A percentile compares a stretch with the other conserved stretches of the same genome.
Evolutionary conservation across 805 yeast genomes (phyloP).

Genomic region (Ogataea thermomethanolica): DNA sequence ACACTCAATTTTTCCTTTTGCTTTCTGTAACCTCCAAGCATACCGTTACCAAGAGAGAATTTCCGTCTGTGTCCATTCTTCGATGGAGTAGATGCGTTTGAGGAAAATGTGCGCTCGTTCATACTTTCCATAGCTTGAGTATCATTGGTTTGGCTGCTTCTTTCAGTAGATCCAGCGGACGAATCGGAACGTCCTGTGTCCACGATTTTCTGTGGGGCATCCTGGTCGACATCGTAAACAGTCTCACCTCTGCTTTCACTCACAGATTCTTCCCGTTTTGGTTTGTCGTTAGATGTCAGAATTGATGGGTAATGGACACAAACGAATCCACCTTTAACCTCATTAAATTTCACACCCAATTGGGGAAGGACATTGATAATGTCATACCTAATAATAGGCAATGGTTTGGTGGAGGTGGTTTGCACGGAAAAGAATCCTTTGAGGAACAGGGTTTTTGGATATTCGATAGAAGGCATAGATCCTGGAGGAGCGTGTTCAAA

Average conservation of each 20-base stretch:
- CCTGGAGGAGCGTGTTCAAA: constrained; percentile 61
- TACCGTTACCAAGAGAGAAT: constrained; percentile 58
- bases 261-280: constrained; percentile 3
- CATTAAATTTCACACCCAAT: constrained; percentile 77
- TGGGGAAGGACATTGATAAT: constrained; percentile 72
- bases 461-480: constrained; percentile 91
- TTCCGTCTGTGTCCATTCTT: constrained; percentile 52
- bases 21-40: constrained; percentile 50
- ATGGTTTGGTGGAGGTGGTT: constrained; percentile 88
- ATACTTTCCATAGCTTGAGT: constrained; percentile 16
- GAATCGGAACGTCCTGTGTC: constrained; percentile 22
- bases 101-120: constrained; percentile 18
- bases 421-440: constrained; percentile 94
- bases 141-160: constrained; percentile 10
- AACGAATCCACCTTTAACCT: constrained; percentile 90
- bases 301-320: constrained; percentile 67
- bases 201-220: constrained; percentile 16
- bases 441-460: constrained; percentile 83
- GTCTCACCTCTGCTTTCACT: constrained; percentile 23
- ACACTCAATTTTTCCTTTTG: constrained; percentile 40
- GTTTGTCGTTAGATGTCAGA: constrained; percentile 13
- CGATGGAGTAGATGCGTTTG: constrained; percentile 34
- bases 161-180: constrained; percentile 20
- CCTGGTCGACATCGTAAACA: constrained; percentile 17
- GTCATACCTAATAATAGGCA: constrained; percentile 83